Evolutionary conservation across 176 grass and related monocot genomes (phyloP).

Genomic region (Phragmites australis): DNA sequence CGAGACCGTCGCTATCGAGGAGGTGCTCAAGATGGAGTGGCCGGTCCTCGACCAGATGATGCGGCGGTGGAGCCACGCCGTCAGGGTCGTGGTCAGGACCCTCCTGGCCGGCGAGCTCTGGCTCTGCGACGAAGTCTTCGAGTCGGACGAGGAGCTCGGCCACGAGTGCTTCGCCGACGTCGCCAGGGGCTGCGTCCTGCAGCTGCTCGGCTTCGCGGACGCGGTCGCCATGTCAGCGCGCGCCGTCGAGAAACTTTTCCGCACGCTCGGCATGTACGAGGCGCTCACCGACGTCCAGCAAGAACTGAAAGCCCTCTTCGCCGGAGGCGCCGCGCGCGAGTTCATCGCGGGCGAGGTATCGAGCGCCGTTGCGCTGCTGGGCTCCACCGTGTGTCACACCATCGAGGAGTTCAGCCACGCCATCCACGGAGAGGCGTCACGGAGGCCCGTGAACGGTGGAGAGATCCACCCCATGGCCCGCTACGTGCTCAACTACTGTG

Average conservation of each 20-base stretch:
- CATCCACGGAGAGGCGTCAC: constrained; percentile 61
- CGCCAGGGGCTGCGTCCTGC: constrained; percentile 62
- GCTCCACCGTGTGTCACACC: constrained; percentile 52
- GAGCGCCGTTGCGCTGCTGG: constrained; percentile 44
- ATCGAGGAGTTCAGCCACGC: constrained; percentile 61
- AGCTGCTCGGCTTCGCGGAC: constrained; percentile 73
- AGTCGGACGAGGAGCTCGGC: constrained; percentile 44
- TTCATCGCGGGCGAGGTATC: constrained; percentile 53
- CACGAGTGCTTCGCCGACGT: constrained; percentile 80
- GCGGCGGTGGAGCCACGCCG: constrained; percentile 66
- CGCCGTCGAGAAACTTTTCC: constrained; percentile 69
- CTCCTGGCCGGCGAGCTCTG: constrained; percentile 53
- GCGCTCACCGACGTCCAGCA: constrained; percentile 56
- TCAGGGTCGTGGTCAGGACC: constrained; percentile 40
- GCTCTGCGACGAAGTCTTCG: constrained; percentile 64
- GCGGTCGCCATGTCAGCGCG: constrained; percentile 61
- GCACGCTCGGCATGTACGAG: constrained; percentile 82
- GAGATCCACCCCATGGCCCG: constrained; percentile 90
- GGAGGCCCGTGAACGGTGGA: constrained; percentile 48
- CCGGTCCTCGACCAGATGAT: constrained; percentile 62
- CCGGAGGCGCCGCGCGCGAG: constrained; percentile 39
- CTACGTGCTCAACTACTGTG: constrained; percentile 89
- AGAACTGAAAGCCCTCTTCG: constrained; percentile 56
- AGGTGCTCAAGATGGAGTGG: constrained; percentile 80
- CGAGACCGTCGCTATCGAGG: constrained; percentile 67